Evolutionary conservation across 2,329 filamentous ascomycete genomes (phyloP).

Genomic region (Colletotrichum euphorbiae): DNA sequence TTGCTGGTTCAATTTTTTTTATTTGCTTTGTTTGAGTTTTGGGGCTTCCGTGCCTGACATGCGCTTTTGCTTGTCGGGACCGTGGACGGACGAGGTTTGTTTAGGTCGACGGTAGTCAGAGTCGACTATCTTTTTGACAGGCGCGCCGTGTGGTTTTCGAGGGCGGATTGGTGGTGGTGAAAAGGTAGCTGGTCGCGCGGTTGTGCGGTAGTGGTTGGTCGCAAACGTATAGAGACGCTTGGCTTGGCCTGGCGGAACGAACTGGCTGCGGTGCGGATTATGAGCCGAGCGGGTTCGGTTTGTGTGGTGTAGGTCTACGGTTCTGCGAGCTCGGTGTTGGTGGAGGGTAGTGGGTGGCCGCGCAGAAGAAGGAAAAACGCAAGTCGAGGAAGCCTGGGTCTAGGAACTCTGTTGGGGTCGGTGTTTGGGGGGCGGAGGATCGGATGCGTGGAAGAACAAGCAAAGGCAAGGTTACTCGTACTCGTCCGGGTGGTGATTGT

Average conservation of each 20-base stretch:
- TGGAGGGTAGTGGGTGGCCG: slow-evolving; percentile 22
- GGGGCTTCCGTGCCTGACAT: slow-evolving; percentile 46
- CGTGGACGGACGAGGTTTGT: slow-evolving; percentile 21
- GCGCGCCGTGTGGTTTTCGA: slow-evolving; percentile 20
- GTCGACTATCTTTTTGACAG: slow-evolving; percentile 37
- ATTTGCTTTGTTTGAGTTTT: slow-evolving; percentile 51
- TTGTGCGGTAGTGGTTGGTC: slow-evolving; percentile 22
- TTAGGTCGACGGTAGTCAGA: slow-evolving; percentile 27
- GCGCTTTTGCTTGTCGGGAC: slow-evolving; percentile 42
- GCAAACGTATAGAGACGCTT: background rate
- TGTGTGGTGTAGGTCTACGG: slow-evolving; percentile 8
- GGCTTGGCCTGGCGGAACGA: slow-evolving; percentile 30
- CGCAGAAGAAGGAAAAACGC: slow-evolving; percentile 36
- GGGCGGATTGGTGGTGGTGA: slow-evolving; percentile 4
- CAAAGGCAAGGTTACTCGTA: background rate
- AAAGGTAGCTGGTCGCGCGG: slow-evolving; percentile 3
- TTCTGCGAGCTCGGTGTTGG: slow-evolving; percentile 23
- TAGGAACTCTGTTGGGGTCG: slow-evolving; percentile 7
- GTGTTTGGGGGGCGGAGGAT: background rate
- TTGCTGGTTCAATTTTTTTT: slow-evolving; percentile 51
- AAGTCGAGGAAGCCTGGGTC: slow-evolving; percentile 31
- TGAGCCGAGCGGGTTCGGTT: slow-evolving; percentile 33
- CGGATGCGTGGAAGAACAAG: too few relatives aligned
- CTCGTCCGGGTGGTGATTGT: slow-evolving; percentile 9
- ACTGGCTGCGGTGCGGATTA: slow-evolving; percentile 30